phyloP scores from a whole-genome alignment of 1,284 basidiomycete genomes.

The Cutaneotrichosporon sp. region DNA sequence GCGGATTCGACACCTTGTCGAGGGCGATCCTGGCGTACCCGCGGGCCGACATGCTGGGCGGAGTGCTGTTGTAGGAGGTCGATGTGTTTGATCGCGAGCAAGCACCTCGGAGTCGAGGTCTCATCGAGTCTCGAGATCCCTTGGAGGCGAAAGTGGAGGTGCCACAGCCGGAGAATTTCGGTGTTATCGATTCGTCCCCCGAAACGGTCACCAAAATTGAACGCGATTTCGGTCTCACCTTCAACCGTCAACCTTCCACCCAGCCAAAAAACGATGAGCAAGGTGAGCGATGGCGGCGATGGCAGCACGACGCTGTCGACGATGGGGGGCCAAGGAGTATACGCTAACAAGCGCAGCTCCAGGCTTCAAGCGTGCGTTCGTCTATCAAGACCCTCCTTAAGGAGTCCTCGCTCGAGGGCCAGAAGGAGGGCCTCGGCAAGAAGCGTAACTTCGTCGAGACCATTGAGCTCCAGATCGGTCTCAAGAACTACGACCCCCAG shows the following conservation, averaged over 20 bases:
- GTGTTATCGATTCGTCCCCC: neutral
- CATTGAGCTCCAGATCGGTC: conserved; percentile 91
- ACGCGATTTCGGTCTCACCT: too few species aligned
- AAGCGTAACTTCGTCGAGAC: conserved; percentile 71
- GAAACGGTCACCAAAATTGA: conserved; percentile 3
- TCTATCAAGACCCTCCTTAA: conserved; percentile 79
- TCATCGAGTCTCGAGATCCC: neutral
- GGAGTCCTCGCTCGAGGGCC: conserved; percentile 54
- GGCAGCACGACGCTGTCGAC: too few species aligned
- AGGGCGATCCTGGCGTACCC: conserved; percentile 10
- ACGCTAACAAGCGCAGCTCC: conserved; percentile 56
- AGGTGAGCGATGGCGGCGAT: too few species aligned
- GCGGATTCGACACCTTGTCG: conserved; percentile 28
- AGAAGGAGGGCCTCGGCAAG: conserved; percentile 51
- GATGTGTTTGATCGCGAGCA: neutral
- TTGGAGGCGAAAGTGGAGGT: neutral
- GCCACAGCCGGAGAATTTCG: conserved; percentile 1
- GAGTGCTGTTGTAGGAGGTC: neutral
- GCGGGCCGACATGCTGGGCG: conserved; percentile 12
- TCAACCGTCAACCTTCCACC: too few species aligned
- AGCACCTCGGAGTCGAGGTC: neutral
- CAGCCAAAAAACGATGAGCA: conserved; percentile 7
- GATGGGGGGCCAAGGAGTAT: neutral
- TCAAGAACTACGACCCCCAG: conserved; percentile 87
- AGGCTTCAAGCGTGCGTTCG: conserved; percentile 98